Evolutionary conservation across 331 rosid genomes (phyloP).

Genomic region (Arachis monticola): DNA sequence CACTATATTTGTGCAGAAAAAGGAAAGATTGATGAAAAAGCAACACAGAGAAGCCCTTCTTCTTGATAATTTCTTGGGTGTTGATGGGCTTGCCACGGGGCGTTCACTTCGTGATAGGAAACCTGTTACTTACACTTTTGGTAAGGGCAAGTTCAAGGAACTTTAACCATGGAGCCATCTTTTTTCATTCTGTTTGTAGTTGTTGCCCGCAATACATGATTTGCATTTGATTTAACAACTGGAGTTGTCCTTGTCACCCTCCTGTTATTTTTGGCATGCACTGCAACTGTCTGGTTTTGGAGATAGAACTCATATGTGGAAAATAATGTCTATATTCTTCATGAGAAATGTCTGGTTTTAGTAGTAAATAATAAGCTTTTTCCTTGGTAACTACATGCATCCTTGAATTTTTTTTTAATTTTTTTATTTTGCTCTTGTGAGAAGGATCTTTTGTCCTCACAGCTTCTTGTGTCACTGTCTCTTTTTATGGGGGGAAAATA

Average conservation of each 20-base stretch:
- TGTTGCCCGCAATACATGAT: slow-evolving; percentile 12
- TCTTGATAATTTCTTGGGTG: slow-evolving; percentile 75
- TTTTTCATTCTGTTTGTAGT: slow-evolving; percentile 10
- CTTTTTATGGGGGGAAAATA: no score
- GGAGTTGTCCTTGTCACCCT: slow-evolving; percentile 12
- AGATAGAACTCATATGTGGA: background rate
- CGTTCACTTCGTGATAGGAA: slow-evolving; percentile 97
- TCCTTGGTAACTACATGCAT: background rate
- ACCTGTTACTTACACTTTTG: slow-evolving; percentile 94
- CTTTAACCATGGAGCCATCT: background rate
- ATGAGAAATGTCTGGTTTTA: background rate
- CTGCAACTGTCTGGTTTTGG: slow-evolving; percentile 9
- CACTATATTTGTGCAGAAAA: slow-evolving; percentile 60
- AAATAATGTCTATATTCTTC: slow-evolving; percentile 23
- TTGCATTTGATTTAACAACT: slow-evolving; percentile 8
- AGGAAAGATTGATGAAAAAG: slow-evolving; percentile 84
- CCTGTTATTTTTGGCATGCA: slow-evolving; percentile 2
- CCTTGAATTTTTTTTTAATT: no score
- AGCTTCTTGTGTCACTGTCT: no score
- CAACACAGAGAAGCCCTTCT: slow-evolving; percentile 98
- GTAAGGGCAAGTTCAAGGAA: slow-evolving; percentile 58
- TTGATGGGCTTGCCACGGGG: slow-evolving; percentile 89
- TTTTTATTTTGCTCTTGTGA: no score
- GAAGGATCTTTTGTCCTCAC: no score
- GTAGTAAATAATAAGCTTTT: background rate